A percentile compares a stretch with the other conserved stretches of the same genome.
Evolutionary conservation across 2,329 filamentous ascomycete species (phyloP).

Genomic region (Ophiostoma ips): DNA sequence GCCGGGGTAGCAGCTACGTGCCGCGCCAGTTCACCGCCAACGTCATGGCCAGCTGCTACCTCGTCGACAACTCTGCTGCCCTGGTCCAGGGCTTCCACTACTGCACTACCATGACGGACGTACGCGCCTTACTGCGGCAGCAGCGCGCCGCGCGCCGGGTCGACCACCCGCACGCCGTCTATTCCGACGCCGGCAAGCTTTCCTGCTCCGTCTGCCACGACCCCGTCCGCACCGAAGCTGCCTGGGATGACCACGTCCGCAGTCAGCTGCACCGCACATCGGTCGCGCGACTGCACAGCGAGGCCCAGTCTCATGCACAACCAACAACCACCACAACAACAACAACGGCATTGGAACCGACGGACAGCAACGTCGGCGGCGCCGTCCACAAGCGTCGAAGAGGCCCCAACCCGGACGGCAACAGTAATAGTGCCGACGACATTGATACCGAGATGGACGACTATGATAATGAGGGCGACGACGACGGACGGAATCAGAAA

Average conservation of each 20-base stretch:
- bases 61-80: slow-evolving; percentile 54
- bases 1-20: slow-evolving; percentile 25
- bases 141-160: slow-evolving; percentile 63
- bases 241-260: slow-evolving; percentile 52
- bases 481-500: slow-evolving; percentile 16
- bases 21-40: slow-evolving; percentile 31
- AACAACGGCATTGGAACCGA: neutral
- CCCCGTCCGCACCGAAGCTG: slow-evolving; percentile 47
- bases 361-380: neutral
- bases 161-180: slow-evolving; percentile 48
- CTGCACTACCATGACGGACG: slow-evolving; percentile 64
- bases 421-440: slow-evolving; percentile 6
- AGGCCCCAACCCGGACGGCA: too few species aligned
- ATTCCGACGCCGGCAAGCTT: slow-evolving; percentile 43
- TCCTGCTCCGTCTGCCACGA: slow-evolving; percentile 51
- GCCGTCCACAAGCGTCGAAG: slow-evolving; percentile 13
- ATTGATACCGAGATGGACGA: slow-evolving; percentile 10
- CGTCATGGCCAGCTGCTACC: slow-evolving; percentile 84
- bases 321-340: neutral
- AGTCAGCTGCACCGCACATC: slow-evolving; percentile 29
- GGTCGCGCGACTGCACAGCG: too few species aligned
- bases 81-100: slow-evolving; percentile 78
- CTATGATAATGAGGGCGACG: slow-evolving; percentile 6
- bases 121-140: slow-evolving; percentile 63
- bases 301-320: neutral